Percentiles rank a stretch among this genome's conserved stretches.
Conservation (phyloP, 352 stramenopile species). For the Phytophthora gonapodyides region DNA sequence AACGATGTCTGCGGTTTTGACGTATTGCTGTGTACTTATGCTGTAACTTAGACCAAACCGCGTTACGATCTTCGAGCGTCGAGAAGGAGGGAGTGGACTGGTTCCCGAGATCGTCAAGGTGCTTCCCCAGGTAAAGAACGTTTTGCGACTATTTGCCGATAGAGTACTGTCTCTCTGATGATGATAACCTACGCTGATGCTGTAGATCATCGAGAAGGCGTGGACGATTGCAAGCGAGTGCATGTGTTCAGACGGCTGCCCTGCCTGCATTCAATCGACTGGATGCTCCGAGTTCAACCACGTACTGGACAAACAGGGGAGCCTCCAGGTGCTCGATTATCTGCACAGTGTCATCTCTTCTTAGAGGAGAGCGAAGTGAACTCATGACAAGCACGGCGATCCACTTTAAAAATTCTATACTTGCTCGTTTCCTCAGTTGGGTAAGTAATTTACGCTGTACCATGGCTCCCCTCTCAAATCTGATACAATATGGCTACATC, state of each 20-base stretch:
- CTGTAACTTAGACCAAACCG: slow-evolving; percentile 59
- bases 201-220: slow-evolving; percentile 54
- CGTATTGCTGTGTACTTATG: slow-evolving; percentile 5
- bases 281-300: slow-evolving; percentile 91
- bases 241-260: slow-evolving; percentile 78
- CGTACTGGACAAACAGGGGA: slow-evolving; percentile 86
- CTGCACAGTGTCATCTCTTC: slow-evolving; percentile 28
- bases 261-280: slow-evolving; percentile 85
- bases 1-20: not conserved
- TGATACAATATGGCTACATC: slow-evolving; percentile 23
- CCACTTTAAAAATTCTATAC: no score
- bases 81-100: slow-evolving; percentile 88
- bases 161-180: not conserved
- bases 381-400: no score
- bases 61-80: slow-evolving; percentile 89
- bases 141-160: not conserved
- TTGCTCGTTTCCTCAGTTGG: no score
- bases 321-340: slow-evolving; percentile 69
- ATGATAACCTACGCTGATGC: not conserved
- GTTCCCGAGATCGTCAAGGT: slow-evolving; percentile 74
- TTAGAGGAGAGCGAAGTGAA: not conserved
- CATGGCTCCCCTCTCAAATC: slow-evolving; percentile 13
- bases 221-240: slow-evolving; percentile 81
- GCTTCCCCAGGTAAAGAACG: slow-evolving; percentile 52
- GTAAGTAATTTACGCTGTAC: no score